Base-by-base conservation (phyloP, 1,139 yeast genomes). In the Geotrichum histeridarum region DNA sequence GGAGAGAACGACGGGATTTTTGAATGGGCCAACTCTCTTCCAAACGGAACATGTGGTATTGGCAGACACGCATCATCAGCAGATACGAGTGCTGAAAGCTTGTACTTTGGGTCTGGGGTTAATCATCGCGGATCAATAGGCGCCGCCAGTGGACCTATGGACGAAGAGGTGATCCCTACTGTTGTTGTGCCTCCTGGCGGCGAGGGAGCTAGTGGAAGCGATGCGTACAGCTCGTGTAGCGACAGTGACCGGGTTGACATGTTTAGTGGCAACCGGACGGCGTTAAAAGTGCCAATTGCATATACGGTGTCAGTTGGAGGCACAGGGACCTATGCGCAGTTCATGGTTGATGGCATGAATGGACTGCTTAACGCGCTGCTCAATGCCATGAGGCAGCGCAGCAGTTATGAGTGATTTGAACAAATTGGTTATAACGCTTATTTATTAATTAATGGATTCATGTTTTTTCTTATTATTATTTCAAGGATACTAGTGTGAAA, bases 291-390 rank as follows among this genome's bases (percentile, higher is more conserved):
- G 64, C 42, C 68, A 76, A 44, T 64, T 2, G 57, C 60, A 17
- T 75, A 83, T 59, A 83, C 91, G 0, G 83, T 88, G 37, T 86
- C 89, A 0, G 80, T 86, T 57, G 84, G 82, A 15, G 69, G 69
- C 44, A 68, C 76, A 12, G 74, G 77, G 56, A 83, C 86, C 1
- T 77, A 77, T 54, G 96, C 96, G 1, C 78, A 75, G 42, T 85
- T 80, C 63, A 82, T 83, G 54, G 82, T 87, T 14, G 79, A 81
- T 57, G 96, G 96, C 59, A 79, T 86, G 62, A 89, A 88, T 64
- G 93, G 88, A 59, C 73, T 90, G 52, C 77, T 89, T 63, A 67
- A 61, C 22, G 61, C 62, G 7, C 46, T 64, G 15, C 43, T 59
- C n/a, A 50, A 57, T 9, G 63, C 59, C 15, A 49, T 53, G 49